These are phyloP conservation scores for Sporothrix curviconia DNA, from an alignment of 2,329 filamentous ascomycete genomes.

Conservation along the genomic window DNA sequence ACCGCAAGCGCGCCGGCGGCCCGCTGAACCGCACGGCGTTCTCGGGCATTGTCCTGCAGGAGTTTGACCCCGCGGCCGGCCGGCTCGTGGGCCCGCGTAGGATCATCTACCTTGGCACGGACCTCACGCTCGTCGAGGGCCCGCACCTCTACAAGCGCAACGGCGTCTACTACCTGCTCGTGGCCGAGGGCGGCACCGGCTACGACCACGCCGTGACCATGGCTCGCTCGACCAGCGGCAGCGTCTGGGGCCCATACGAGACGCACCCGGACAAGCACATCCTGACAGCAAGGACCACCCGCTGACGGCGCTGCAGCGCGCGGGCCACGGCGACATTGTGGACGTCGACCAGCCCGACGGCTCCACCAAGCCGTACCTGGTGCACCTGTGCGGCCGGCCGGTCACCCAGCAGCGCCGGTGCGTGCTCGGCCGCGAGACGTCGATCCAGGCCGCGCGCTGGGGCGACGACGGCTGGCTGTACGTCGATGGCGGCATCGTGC, in stretches of 20 bases:
- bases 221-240: conserved; percentile 37
- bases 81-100: conserved; percentile 49
- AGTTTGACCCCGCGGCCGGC: conserved; percentile 44
- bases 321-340: conserved; percentile 46
- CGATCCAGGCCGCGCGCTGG: conserved; percentile 55
- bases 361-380: conserved; percentile 39
- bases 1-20: conserved; percentile 37
- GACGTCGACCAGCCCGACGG: conserved; percentile 38
- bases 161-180: conserved; percentile 54
- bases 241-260: conserved; percentile 56
- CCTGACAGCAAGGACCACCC: conserved; percentile 46
- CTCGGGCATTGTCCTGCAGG: conserved; percentile 51
- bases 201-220: conserved; percentile 56
- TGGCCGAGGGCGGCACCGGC: conserved; percentile 54
- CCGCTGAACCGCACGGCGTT: conserved; percentile 32
- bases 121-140: conserved; percentile 47
- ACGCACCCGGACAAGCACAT: conserved; percentile 52
- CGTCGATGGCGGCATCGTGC: conserved; percentile 51
- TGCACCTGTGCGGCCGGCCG: conserved; percentile 47
- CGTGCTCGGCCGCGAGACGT: conserved; percentile 49
- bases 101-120: conserved; percentile 50
- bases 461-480: conserved; percentile 55
- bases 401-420: conserved; percentile 46
- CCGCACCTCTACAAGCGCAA: conserved; percentile 54
- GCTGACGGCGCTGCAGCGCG: conserved; percentile 43